Evolutionary conservation across 2,329 filamentous ascomycete genomes (phyloP).

Genomic region (Cordyceps farinosa): DNA sequence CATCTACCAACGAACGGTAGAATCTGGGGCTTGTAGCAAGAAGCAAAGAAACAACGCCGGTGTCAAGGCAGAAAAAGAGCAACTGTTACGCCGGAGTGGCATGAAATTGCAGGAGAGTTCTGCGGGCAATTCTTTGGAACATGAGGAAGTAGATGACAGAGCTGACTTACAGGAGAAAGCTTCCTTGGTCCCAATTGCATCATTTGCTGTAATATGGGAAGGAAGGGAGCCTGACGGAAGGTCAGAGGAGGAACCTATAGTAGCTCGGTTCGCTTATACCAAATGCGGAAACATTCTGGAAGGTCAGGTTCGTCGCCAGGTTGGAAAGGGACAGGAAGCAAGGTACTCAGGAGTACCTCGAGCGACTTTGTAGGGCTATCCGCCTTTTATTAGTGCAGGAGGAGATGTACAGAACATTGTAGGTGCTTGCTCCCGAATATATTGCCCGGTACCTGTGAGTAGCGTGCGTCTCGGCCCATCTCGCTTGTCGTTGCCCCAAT

Average conservation of each 20-base stretch:
- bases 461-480: background rate
- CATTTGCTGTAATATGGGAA: background rate
- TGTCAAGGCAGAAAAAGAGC: conserved; percentile 27
- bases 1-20: background rate
- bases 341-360: background rate
- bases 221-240: background rate
- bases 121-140: background rate
- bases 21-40: conserved; percentile 18
- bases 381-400: background rate
- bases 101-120: conserved; percentile 20
- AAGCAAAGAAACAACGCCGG: conserved; percentile 17
- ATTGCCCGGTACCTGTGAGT: background rate
- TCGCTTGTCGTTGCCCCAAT: conserved; percentile 16
- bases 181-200: background rate
- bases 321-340: background rate
- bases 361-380: background rate
- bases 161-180: conserved; percentile 11
- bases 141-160: conserved; percentile 5
- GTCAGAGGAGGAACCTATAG: background rate
- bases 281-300: conserved; percentile 11
- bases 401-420: background rate
- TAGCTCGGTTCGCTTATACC: conserved; percentile 1
- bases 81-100: conserved; percentile 14
- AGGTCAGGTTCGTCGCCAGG: background rate
- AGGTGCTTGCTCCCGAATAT: background rate